A percentile compares a stretch with the other conserved stretches of the same genome.
phyloP scores from a whole-genome alignment of 345 rosid species.

The Litchi chinensis region DNA sequence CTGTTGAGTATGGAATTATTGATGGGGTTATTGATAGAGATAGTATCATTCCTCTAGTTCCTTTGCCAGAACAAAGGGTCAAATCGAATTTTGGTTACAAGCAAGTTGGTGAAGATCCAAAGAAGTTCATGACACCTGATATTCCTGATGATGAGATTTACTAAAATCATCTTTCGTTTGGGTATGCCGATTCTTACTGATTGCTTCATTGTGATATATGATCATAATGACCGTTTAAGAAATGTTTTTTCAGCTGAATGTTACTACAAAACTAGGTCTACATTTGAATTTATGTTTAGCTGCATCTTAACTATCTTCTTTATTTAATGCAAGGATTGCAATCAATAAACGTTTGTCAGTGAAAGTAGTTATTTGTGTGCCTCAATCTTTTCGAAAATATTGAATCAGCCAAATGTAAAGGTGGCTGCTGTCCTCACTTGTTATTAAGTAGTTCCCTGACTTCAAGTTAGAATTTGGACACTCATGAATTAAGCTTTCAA shows the following conservation, averaged over 20 bases:
- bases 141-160: conserved; percentile 92
- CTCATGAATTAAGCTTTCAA: neutral
- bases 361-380: no score
- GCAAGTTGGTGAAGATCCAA: conserved; percentile 69
- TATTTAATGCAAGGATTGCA: neutral
- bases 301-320: neutral
- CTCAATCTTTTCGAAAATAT: no score
- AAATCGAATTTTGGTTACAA: conserved; percentile 57
- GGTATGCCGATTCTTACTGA: conserved; percentile 32
- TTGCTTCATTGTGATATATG: neutral
- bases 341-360: no score
- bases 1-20: conserved; percentile 89
- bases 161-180: conserved; percentile 32
- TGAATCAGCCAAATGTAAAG: no score
- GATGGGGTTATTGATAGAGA: conserved; percentile 94
- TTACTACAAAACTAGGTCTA: neutral
- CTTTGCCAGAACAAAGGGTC: conserved; percentile 72
- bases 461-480: neutral
- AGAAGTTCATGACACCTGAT: conserved; percentile 83
- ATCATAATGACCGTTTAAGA: neutral
- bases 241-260: neutral
- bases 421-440: neutral
- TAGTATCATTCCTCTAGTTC: conserved; percentile 74
- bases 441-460: neutral
- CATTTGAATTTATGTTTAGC: neutral